These are phyloP conservation scores for Suhomyces sp. DNA, from an alignment of 805 yeast genomes.

Conservation along the genomic window DNA sequence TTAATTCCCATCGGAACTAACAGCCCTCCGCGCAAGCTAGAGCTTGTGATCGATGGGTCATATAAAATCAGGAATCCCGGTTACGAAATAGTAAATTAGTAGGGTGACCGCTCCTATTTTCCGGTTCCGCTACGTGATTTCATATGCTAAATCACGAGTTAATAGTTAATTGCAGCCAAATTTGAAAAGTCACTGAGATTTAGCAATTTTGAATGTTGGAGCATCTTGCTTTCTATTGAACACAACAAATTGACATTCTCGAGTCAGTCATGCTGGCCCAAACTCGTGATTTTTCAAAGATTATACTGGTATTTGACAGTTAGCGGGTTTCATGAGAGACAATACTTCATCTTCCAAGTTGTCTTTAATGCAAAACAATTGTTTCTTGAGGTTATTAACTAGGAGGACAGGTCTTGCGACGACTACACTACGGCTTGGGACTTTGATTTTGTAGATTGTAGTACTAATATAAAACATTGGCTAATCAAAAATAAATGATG, in stretches of 20 bases:
- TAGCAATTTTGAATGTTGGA: not conserved
- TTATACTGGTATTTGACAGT: not conserved
- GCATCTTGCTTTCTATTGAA: not conserved
- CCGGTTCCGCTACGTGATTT: not conserved
- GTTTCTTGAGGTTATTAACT: not conserved
- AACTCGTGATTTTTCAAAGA: too few species aligned
- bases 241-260: not conserved
- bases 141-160: not conserved
- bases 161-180: not conserved
- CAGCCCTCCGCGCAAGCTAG: not conserved
- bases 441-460: not conserved
- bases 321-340: not conserved
- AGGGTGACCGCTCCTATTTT: not conserved
- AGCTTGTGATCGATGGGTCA: not conserved
- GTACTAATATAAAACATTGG: not conserved
- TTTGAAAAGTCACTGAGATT: not conserved
- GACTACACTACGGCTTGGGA: not conserved
- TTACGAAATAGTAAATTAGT: not conserved
- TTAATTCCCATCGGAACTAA: not conserved
- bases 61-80: not conserved
- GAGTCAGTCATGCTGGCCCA: not conserved
- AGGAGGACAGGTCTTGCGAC: not conserved
- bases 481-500: not conserved
- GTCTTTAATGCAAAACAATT: too few species aligned
- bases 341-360: too few species aligned